Evolutionary conservation across 129 eudicot genomes (phyloP).

Genomic region (Tagetes erecta): DNA sequence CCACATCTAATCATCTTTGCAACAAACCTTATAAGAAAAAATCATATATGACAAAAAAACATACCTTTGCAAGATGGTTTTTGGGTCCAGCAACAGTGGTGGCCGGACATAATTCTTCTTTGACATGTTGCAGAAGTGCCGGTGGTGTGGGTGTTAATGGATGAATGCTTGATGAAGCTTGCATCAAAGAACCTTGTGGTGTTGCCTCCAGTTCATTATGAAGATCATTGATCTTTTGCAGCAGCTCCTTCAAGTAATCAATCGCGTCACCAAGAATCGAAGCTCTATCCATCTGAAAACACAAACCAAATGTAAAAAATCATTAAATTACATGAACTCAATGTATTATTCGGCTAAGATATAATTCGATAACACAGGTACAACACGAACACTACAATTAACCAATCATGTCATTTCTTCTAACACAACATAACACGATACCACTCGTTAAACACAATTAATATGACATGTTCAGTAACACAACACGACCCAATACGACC

Average conservation of each 20-base stretch:
- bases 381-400: too few species aligned
- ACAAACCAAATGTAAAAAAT: neutral
- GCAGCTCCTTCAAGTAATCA: conserved; percentile 64
- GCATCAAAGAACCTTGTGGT: conserved; percentile 41
- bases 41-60: neutral
- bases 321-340: neutral
- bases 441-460: too few species aligned
- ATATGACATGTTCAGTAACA: too few species aligned
- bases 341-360: too few species aligned
- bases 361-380: too few species aligned
- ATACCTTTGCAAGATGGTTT: conserved; percentile 61
- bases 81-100: conserved; percentile 44
- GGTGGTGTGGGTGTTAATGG: conserved; percentile 59
- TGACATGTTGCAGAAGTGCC: conserved; percentile 39
- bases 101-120: conserved; percentile 57
- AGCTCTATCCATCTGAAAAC: conserved; percentile 71
- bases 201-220: conserved; percentile 56
- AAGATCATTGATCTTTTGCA: conserved; percentile 60
- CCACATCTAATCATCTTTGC: neutral
- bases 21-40: neutral
- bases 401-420: too few species aligned
- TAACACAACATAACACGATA: too few species aligned
- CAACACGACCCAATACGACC: too few species aligned
- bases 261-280: conserved; percentile 77
- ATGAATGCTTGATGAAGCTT: conserved; percentile 47